Evolutionary conservation across 148 eudicot genomes (phyloP).

Genomic region (Chenopodium quinoa): DNA sequence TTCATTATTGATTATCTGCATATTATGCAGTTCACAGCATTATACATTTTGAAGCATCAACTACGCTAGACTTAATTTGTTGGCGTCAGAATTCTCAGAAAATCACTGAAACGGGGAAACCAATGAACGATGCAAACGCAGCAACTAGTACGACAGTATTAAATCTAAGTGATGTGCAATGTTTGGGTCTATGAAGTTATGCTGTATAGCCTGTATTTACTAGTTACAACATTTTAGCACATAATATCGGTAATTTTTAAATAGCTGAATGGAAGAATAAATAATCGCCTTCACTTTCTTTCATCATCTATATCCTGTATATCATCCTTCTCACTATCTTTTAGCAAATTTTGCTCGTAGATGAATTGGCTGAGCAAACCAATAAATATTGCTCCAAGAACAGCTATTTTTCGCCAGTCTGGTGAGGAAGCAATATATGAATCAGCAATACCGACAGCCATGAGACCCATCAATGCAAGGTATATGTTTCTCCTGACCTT

Average conservation of each 20-base stretch:
- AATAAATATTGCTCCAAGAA: conserved; percentile 56
- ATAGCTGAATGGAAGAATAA: background rate
- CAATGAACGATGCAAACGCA: conserved; percentile 48
- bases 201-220: conserved; percentile 45
- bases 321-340: conserved; percentile 34
- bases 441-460: conserved; percentile 50
- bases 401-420: conserved; percentile 51
- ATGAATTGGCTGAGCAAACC: conserved; percentile 61
- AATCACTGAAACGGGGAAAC: conserved; percentile 5
- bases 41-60: conserved; percentile 33
- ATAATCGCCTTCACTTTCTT: conserved; percentile 31
- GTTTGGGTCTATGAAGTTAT: conserved; percentile 62
- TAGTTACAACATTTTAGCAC: background rate
- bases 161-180: conserved; percentile 48
- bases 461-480: conserved; percentile 54
- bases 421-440: conserved; percentile 47
- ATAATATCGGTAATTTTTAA: background rate
- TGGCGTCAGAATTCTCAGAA: conserved; percentile 39
- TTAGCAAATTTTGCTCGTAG: conserved; percentile 63
- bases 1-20: too few species aligned
- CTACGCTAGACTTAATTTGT: conserved; percentile 29
- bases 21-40: background rate
- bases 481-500: conserved; percentile 61
- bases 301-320: conserved; percentile 33
- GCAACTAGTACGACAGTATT: conserved; percentile 47